These are phyloP conservation scores for Amphibolis antarctica DNA, from an alignment of 106 monocot species.

Conservation along the genomic window DNA sequence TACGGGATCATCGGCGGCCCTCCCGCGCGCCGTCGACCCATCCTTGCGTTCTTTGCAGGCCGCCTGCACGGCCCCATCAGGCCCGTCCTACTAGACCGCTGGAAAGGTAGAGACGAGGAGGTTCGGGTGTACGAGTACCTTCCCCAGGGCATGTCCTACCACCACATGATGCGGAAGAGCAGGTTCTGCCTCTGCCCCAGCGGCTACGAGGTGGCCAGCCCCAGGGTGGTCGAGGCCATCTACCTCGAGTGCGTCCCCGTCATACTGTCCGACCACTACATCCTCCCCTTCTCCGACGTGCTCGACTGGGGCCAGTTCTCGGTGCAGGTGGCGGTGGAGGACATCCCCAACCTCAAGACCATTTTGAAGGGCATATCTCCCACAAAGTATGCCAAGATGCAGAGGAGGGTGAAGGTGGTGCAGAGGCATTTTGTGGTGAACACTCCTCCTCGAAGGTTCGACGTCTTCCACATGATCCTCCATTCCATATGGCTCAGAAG, in stretches of 20 bases:
- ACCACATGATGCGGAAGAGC: conserved; percentile 69
- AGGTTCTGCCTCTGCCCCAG: conserved; percentile 85
- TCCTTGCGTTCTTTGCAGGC: conserved; percentile 87
- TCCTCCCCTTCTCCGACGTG: conserved; percentile 70
- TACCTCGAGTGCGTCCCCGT: conserved; percentile 88
- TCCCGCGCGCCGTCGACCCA: conserved; percentile 32
- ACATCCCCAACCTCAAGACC: conserved; percentile 63
- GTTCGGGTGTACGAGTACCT: conserved; percentile 73
- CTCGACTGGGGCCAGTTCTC: conserved; percentile 80
- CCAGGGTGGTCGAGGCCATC: conserved; percentile 74
- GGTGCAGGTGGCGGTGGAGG: conserved; percentile 38
- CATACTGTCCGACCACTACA: conserved; percentile 53
- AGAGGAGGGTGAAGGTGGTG: conserved; percentile 49
- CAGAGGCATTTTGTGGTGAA: conserved; percentile 61
- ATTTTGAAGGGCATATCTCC: conserved; percentile 49
- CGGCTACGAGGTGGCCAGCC: conserved; percentile 92
- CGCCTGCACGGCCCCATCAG: conserved; percentile 71
- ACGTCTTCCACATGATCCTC: conserved; percentile 76
- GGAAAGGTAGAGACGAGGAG: conserved; percentile 52
- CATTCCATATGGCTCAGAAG: conserved; percentile 84
- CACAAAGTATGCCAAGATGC: conserved; percentile 67
- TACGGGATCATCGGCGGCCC: conserved; percentile 40
- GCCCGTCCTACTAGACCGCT: conserved; percentile 49
- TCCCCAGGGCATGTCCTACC: conserved; percentile 43
- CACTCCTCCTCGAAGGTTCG: conserved; percentile 47